phyloP scores from a whole-genome alignment of 2,329 filamentous ascomycete genomes.

The Onygenales sp. region DNA sequence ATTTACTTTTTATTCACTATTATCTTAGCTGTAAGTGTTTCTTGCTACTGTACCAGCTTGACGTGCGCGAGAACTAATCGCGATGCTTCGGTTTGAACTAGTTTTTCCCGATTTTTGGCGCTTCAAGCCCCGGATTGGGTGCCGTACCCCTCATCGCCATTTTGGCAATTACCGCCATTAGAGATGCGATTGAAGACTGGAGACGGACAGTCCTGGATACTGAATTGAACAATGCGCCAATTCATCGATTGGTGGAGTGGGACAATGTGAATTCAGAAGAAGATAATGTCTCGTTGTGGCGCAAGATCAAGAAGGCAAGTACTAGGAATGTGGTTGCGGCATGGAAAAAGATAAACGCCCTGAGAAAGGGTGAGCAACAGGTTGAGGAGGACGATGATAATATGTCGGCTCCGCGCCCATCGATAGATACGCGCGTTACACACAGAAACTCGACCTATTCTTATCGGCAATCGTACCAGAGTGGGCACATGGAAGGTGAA shows the following conservation, averaged over 20 bases:
- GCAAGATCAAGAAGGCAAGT: slow-evolving; percentile 80
- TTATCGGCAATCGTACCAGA: slow-evolving; percentile 40
- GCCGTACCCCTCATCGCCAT: slow-evolving; percentile 91
- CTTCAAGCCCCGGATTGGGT: slow-evolving; percentile 78
- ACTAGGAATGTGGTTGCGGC: slow-evolving; percentile 52
- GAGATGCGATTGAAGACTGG: slow-evolving; percentile 94
- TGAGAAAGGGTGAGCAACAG: slow-evolving; percentile 40
- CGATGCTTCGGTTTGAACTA: slow-evolving; percentile 33
- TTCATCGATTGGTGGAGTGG: slow-evolving; percentile 82
- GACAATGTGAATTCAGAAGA: slow-evolving; percentile 87
- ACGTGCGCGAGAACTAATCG: neutral
- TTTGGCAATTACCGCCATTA: slow-evolving; percentile 75
- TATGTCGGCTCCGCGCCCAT: slow-evolving; percentile 42
- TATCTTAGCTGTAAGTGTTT: slow-evolving; percentile 72
- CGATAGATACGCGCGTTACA: slow-evolving; percentile 52
- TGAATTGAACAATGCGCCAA: slow-evolving; percentile 89
- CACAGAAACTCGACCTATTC: slow-evolving; percentile 49
- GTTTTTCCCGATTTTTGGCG: slow-evolving; percentile 96
- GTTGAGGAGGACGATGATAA: slow-evolving; percentile 34
- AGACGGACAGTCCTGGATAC: slow-evolving; percentile 83
- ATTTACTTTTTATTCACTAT: slow-evolving; percentile 97
- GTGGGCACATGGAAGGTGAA: slow-evolving; percentile 38
- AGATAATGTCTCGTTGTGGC: slow-evolving; percentile 78
- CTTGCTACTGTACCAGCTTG: slow-evolving; percentile 2
- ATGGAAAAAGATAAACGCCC: slow-evolving; percentile 42